These are phyloP conservation scores for Penicillium herquei DNA, from an alignment of 495 filamentous ascomycete genomes.

Conservation along the genomic window DNA sequence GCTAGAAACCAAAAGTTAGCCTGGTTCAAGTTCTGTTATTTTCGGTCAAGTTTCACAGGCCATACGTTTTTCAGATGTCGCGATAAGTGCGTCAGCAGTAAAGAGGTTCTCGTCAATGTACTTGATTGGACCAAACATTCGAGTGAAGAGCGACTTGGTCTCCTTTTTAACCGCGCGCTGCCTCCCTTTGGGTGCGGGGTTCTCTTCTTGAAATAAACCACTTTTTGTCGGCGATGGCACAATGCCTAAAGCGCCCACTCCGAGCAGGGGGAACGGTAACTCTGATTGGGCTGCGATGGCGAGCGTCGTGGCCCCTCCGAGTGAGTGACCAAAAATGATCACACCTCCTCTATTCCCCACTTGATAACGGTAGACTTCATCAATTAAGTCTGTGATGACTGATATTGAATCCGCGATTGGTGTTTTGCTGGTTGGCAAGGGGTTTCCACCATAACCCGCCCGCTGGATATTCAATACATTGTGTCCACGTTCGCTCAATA, in stretches of 20 bases:
- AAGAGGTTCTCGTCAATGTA: not conserved
- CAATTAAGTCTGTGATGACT: conserved; percentile 9
- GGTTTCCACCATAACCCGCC: conserved; percentile 9
- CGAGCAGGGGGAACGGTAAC: not conserved
- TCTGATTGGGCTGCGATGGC: conserved; percentile 23
- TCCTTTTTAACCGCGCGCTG: not conserved
- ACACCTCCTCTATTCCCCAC: conserved; percentile 9
- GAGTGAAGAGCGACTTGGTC: not conserved
- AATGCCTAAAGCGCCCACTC: conserved; percentile 1
- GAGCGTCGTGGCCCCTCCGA: conserved; percentile 9
- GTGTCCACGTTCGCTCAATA: conserved; percentile 11
- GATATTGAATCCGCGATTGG: conserved; percentile 4
- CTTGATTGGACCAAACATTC: not conserved
- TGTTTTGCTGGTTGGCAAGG: conserved; percentile 7
- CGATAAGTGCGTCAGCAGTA: not conserved
- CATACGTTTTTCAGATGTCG: not conserved
- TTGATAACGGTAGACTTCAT: conserved; percentile 4
- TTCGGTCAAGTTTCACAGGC: not conserved
- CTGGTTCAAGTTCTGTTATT: too few species aligned
- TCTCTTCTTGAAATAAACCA: not conserved
- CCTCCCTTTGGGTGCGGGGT: not conserved
- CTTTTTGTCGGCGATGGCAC: not conserved
- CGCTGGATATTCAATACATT: conserved; percentile 17
- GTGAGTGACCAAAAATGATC: conserved; percentile 15
- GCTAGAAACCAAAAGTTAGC: not conserved